A percentile compares a stretch with the other conserved stretches of the same genome.
Conservation (phyloP, 2,329 filamentous ascomycete genomes). For the Stemphylium lycopersici region DNA sequence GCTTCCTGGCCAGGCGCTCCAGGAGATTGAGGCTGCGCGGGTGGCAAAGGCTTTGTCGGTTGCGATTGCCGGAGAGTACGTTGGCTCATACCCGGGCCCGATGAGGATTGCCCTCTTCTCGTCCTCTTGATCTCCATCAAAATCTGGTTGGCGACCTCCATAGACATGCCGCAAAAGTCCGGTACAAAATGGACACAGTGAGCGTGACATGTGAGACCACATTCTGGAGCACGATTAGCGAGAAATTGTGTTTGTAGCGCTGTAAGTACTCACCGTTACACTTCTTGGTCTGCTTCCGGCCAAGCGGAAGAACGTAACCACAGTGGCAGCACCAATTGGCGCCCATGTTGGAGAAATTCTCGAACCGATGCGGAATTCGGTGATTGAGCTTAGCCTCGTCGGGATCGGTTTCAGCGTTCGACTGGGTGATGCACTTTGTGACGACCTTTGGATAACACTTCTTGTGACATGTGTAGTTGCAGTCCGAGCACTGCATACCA, state of each 20-base stretch:
- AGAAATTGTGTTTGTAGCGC: slow-evolving; percentile 4
- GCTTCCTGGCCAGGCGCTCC: slow-evolving; percentile 50
- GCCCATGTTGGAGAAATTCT: slow-evolving; percentile 95
- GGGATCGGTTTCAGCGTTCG: slow-evolving; percentile 95
- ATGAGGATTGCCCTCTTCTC: slow-evolving; percentile 69
- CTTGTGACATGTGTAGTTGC: slow-evolving; percentile 98
- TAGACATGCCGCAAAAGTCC: slow-evolving; percentile 99
- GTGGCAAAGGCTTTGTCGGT: slow-evolving; percentile 54
- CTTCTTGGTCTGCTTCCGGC: slow-evolving; percentile 92
- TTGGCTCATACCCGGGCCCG: slow-evolving; percentile 58
- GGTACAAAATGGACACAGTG: slow-evolving; percentile 93
- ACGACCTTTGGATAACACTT: slow-evolving; percentile 97
- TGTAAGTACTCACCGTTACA: slow-evolving; percentile 72
- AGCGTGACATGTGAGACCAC: slow-evolving; percentile 86
- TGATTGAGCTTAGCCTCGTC: slow-evolving; percentile 99
- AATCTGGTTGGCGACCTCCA: slow-evolving; percentile 95
- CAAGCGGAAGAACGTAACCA: slow-evolving; percentile 92
- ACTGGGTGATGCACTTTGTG: slow-evolving; percentile 99
- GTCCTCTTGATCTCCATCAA: slow-evolving; percentile 82
- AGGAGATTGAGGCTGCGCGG: slow-evolving; percentile 41
- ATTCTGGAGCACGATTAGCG: slow-evolving; percentile 66
- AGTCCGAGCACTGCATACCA: slow-evolving; percentile 99
- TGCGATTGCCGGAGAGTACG: slow-evolving; percentile 29
- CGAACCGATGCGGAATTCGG: slow-evolving; percentile 95
- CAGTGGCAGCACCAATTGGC: slow-evolving; percentile 99